These are phyloP conservation scores for Cryomyces minteri DNA, from an alignment of 495 filamentous ascomycete species.

Conservation along the genomic window DNA sequence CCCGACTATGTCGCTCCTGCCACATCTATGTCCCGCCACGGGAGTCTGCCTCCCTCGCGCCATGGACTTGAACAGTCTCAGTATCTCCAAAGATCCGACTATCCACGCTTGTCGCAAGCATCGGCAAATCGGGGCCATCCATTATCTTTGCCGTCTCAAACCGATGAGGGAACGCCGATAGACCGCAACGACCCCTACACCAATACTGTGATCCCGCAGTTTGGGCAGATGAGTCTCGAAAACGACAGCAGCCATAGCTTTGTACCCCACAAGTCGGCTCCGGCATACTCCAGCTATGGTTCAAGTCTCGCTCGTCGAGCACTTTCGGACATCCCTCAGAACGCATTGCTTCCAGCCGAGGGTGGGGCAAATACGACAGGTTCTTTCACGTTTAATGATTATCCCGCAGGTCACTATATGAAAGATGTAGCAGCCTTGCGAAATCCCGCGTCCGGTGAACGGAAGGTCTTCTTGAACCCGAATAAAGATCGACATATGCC, in stretches of 20 bases:
- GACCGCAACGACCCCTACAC: not conserved
- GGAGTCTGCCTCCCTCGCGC: slow-evolving; percentile 23
- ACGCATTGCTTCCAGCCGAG: not conserved
- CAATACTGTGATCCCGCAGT: no score
- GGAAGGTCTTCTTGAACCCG: not conserved
- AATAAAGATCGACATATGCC: not conserved
- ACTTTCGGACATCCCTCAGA: not conserved
- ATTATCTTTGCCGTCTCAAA: slow-evolving; percentile 3
- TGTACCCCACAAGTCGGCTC: not conserved
- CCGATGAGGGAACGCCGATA: not conserved
- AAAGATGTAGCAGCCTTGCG: not conserved
- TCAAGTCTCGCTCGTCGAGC: not conserved
- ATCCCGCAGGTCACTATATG: not conserved
- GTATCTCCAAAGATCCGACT: not conserved
- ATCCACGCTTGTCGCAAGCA: not conserved
- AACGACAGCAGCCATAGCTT: not conserved
- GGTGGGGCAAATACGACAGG: not conserved
- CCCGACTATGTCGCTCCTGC: not conserved
- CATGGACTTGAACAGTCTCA: slow-evolving; percentile 7
- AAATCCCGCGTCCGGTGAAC: not conserved
- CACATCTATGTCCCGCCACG: slow-evolving; percentile 13
- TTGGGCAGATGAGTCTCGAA: not conserved
- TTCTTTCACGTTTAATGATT: not conserved
- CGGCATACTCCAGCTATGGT: not conserved
- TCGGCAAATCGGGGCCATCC: not conserved